Evolutionary conservation across 208 protist genomes (phyloP), one percentile per base, ranked within the genome.

Genomic region (Leptomonas seymouri): DNA sequence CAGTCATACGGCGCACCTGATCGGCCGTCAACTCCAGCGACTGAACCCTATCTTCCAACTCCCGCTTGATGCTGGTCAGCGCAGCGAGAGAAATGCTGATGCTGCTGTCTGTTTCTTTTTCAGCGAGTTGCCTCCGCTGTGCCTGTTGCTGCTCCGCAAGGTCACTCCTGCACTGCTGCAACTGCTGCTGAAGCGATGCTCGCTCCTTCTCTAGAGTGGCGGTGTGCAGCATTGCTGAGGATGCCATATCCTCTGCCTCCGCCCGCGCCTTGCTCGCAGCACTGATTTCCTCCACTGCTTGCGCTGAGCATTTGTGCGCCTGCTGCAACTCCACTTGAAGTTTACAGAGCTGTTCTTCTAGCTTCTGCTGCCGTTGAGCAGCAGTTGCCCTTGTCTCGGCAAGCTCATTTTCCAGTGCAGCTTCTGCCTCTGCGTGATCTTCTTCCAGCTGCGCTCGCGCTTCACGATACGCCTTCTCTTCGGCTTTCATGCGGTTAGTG

Each of bases 41-140:
- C 36, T 74, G 61, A 46, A 76, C 69, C 45, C 67, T 57, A 18
- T 59, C 46, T 28, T 71, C 74, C 27, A 82, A 48, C 30, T 70
- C 49, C 5, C 50, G 64, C 49, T 68, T 64, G 1, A 74, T 23
- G 8, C 59, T 36, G 12, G 59, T 60, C 1, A 82, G 50, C 1
- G 46, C 36, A 11, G 68, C 45, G 15, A 74, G 16, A 6, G 71
- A 71, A 8, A 77, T n/a, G 41, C 45, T 25, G 34, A 56, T 42
- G 14, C 57, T 23, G 48, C 57, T 71, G 59, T 41, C 27, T 20
- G 48, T 41, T 23, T 61, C 71, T 16, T 58, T 54, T 15, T 68
- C 67, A 0, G 31, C 34, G 8, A 56, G 4, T 20, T 48, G 55
- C 50, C 53, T 21, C 45, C 39, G 25, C 58, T 68, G n/a, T n/a